Evolutionary conservation across 164 flowering plant species (phyloP).

Genomic region (Magnolia officinalis): DNA sequence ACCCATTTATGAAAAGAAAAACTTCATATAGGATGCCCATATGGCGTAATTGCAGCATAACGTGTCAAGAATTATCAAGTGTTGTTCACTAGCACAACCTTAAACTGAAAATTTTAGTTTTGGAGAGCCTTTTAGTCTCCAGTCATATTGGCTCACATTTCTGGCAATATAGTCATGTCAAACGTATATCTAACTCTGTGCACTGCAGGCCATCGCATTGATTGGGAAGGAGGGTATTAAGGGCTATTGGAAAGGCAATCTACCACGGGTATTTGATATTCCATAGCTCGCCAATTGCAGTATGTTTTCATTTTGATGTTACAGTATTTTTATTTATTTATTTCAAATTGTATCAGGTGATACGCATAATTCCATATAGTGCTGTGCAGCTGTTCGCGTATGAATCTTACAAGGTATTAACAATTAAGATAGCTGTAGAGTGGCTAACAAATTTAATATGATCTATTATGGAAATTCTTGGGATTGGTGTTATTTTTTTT

Average conservation of each 20-base stretch:
- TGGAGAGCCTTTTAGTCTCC: neutral
- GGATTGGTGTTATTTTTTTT: neutral
- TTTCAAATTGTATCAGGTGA: constrained; percentile 44
- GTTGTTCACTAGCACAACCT: neutral
- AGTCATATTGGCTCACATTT: neutral
- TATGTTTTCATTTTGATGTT: neutral
- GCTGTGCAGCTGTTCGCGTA: constrained; percentile 91
- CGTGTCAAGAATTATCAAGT: neutral
- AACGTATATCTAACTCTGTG: neutral
- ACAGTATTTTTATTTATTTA: neutral
- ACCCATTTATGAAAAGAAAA: neutral
- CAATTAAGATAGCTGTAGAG: neutral
- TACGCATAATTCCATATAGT: constrained; percentile 86
- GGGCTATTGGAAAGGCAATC: constrained; percentile 99
- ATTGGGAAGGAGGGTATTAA: constrained; percentile 83
- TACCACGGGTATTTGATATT: constrained; percentile 71
- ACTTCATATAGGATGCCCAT: neutral
- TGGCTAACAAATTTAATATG: neutral
- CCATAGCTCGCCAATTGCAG: constrained; percentile 1
- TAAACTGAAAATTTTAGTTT: neutral
- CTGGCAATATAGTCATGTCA: neutral
- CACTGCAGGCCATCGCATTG: constrained; percentile 60
- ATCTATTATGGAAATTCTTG: neutral
- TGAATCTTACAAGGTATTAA: constrained; percentile 76
- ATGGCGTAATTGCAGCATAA: neutral